A percentile compares a stretch with the other conserved stretches of the same genome.
These are phyloP conservation scores for Mercurialis annua DNA, from an alignment of 345 rosid genomes.

Conservation along the genomic window DNA sequence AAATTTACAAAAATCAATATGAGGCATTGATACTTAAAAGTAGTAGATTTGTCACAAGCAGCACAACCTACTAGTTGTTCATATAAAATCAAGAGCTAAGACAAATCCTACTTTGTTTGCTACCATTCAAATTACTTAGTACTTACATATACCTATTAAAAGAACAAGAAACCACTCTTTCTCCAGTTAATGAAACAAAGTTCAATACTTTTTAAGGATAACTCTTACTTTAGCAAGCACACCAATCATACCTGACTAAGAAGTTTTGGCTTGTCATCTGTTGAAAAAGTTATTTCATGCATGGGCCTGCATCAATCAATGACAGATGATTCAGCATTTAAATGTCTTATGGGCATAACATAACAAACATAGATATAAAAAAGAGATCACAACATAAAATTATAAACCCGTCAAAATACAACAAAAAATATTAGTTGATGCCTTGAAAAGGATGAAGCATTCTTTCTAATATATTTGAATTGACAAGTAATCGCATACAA, in stretches of 20 bases:
- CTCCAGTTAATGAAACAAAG: slow-evolving; percentile 9
- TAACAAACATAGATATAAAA: neutral
- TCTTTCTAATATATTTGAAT: neutral
- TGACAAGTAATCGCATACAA: neutral
- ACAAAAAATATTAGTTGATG: neutral
- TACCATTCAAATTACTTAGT: neutral
- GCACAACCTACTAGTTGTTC: neutral
- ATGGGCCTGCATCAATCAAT: slow-evolving; percentile 60
- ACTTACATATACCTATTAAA: too few relatives aligned
- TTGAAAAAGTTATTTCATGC: slow-evolving; percentile 93
- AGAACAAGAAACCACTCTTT: neutral
- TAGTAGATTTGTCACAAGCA: neutral
- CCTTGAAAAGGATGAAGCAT: neutral
- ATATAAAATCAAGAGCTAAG: neutral
- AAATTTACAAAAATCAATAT: neutral
- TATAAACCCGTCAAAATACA: neutral
- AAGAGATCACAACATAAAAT: neutral
- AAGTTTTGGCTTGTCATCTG: slow-evolving; percentile 93
- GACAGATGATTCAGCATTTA: slow-evolving; percentile 19
- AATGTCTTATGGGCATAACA: neutral
- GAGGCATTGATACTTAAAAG: neutral
- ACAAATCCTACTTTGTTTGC: slow-evolving; percentile 1
- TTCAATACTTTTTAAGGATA: slow-evolving; percentile 7
- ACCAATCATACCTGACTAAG: slow-evolving; percentile 71
- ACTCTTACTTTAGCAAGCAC: slow-evolving; percentile 11